Conservation (phyloP, 2,329 filamentous ascomycete genomes). For the Pseudopyrenochaeta lycopersici region DNA sequence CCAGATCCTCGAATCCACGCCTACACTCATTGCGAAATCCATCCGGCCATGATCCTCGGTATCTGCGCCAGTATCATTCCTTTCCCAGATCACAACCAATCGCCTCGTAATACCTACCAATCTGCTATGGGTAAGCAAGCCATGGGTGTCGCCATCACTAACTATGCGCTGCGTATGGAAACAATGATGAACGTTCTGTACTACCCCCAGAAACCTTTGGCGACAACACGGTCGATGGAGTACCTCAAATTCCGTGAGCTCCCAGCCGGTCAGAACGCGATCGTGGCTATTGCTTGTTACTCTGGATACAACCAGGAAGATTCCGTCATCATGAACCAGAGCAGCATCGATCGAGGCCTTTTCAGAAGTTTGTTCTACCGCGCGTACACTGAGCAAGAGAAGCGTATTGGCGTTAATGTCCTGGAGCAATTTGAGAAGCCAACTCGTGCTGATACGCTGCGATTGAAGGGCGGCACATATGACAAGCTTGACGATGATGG, state of each 20-base stretch:
- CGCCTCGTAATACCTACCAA: constrained; percentile 98
- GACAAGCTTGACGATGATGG: constrained; percentile 98
- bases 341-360: constrained; percentile 94
- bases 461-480: constrained; percentile 93
- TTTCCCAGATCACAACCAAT: constrained; percentile 99
- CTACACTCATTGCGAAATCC: constrained; percentile 99
- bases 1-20: constrained; percentile 88
- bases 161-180: constrained; percentile 96
- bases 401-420: constrained; percentile 91
- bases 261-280: constrained; percentile 96
- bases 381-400: constrained; percentile 96
- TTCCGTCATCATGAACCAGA: constrained; percentile 99
- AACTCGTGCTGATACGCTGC: constrained; percentile 83
- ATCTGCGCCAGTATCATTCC: constrained; percentile 99
- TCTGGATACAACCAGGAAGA: constrained; percentile 99
- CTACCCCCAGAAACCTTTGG: constrained; percentile 96
- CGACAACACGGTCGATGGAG: constrained; percentile 97
- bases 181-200: constrained; percentile 99
- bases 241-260: constrained; percentile 98
- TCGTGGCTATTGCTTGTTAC: constrained; percentile 96
- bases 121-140: constrained; percentile 99
- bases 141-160: constrained; percentile 98
- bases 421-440: constrained; percentile 97
- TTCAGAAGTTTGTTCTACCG: constrained; percentile 99
- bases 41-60: constrained; percentile 98